These are phyloP conservation scores for Penicillium cataractarum DNA, from an alignment of 495 filamentous ascomycete genomes.

Conservation along the genomic window DNA sequence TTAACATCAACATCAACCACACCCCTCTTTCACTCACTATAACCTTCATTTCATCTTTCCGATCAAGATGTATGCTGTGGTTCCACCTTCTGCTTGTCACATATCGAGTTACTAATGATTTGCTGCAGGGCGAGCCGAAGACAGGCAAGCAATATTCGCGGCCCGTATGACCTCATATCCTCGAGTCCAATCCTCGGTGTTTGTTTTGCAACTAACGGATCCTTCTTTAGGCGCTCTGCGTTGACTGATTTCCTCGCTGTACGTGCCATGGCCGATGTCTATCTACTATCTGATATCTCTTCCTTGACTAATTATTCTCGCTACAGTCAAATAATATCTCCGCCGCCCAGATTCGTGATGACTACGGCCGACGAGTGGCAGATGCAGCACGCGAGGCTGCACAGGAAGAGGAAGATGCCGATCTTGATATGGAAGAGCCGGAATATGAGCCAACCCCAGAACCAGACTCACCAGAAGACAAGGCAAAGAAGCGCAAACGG, in stretches of 20 bases:
- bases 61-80: slow-evolving; percentile 12
- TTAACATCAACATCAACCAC: background rate
- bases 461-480: slow-evolving; percentile 51
- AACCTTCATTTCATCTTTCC: background rate
- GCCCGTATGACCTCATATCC: slow-evolving; percentile 54
- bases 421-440: slow-evolving; percentile 31
- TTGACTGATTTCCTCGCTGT: slow-evolving; percentile 82
- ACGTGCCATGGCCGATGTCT: slow-evolving; percentile 27
- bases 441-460: slow-evolving; percentile 31
- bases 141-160: slow-evolving; percentile 58
- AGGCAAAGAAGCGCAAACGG: slow-evolving; percentile 62
- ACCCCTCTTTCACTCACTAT: background rate
- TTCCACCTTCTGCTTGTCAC: background rate
- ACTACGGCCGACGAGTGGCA: slow-evolving; percentile 56
- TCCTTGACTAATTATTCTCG: slow-evolving; percentile 11
- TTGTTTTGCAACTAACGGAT: slow-evolving; percentile 23
- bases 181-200: background rate
- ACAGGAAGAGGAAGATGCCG: slow-evolving; percentile 21
- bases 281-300: background rate
- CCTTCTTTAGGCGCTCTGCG: slow-evolving; percentile 62
- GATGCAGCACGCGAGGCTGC: slow-evolving; percentile 46
- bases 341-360: slow-evolving; percentile 72
- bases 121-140: slow-evolving; percentile 43
- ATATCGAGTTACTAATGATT: slow-evolving; percentile 20
- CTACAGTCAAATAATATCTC: slow-evolving; percentile 83